Evolutionary conservation across 176 grass and related monocot genomes (phyloP), one percentile per base, ranked within the genome.

Genomic region (Neostapfia colusana): DNA sequence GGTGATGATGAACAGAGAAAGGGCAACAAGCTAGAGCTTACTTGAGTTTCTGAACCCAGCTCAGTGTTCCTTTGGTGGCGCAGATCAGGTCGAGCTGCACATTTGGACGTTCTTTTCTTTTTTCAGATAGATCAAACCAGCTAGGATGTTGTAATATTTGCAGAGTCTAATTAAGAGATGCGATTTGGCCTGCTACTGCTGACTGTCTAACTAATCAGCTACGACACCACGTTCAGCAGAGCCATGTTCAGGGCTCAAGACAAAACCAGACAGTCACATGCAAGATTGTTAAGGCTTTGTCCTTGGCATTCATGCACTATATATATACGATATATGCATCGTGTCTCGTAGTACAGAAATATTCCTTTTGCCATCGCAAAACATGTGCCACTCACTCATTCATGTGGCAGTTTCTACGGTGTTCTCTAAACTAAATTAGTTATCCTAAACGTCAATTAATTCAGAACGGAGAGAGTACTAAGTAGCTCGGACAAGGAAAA

Each of bases 71-170:
- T 70, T 93, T 93, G 53, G 91, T 93, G 34, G 95, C 81, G 78
- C 91, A 93, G 74, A 97, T 97, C 72, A 97, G 67, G 61, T 97
- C 94, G 35, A 97, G 75, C 89, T 97, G 78, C 73, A 84, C 42
- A 37, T 38, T n/a, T 13, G 5, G 10, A 16, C 0, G 28, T 13
- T n/a, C 25, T n/a, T n/a, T n/a, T n/a, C n/a, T n/a, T n/a, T n/a
- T n/a, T n/a, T n/a, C n/a, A n/a, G n/a, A n/a, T n/a, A 65, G 61
- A 37, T 38, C 7, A 26, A 5, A 26, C 20, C 40, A 39, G 7
- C 1, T n/a, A n/a, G n/a, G n/a, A 42, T 51, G 21, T 69, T 3
- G 41, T n/a, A n/a, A n/a, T n/a, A n/a, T n/a, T 12, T 79, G n/a
- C n/a, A 76, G 63, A 75, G 39, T 20, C 1, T 54, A 21, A 36